phyloP scores from a whole-genome alignment of 805 yeast species.

The Yarrowia deformans region DNA sequence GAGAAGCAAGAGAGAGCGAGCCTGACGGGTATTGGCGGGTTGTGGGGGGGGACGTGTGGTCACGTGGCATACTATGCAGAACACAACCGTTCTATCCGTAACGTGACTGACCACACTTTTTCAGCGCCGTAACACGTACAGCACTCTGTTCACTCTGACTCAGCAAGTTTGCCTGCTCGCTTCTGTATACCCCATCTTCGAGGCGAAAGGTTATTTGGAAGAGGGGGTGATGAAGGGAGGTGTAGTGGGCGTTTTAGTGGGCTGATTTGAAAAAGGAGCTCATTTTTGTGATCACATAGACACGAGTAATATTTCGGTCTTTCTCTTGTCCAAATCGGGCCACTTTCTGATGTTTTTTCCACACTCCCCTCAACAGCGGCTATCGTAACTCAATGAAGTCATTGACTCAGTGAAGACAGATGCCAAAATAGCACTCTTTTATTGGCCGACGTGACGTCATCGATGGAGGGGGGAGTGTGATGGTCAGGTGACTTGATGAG shows the following conservation, averaged over 20 bases:
- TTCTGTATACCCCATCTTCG: conserved; percentile 14
- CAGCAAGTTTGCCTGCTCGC: conserved; percentile 9
- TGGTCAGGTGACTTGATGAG: too few relatives aligned
- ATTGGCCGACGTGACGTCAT: conserved; percentile 20
- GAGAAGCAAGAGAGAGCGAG: conserved; percentile 25
- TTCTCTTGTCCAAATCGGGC: neutral
- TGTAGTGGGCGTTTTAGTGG: neutral
- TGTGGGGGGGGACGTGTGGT: neutral
- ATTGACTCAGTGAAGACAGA: conserved; percentile 15
- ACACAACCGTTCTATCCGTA: neutral
- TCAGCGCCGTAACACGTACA: neutral
- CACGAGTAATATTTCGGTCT: too few relatives aligned
- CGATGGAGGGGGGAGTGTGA: neutral
- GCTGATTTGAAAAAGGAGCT: neutral
- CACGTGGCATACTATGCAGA: neutral
- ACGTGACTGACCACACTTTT: neutral
- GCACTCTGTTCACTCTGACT: neutral
- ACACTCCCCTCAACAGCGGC: conserved; percentile 10
- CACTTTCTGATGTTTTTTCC: neutral
- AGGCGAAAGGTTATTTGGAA: neutral
- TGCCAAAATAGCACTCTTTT: neutral
- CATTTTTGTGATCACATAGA: neutral
- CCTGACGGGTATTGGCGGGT: too few relatives aligned
- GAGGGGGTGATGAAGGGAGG: neutral
- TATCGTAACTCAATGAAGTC: conserved; percentile 22